These are phyloP conservation scores for Barnettozyma salicaria DNA, from an alignment of 805 yeast species.

Conservation along the genomic window DNA sequence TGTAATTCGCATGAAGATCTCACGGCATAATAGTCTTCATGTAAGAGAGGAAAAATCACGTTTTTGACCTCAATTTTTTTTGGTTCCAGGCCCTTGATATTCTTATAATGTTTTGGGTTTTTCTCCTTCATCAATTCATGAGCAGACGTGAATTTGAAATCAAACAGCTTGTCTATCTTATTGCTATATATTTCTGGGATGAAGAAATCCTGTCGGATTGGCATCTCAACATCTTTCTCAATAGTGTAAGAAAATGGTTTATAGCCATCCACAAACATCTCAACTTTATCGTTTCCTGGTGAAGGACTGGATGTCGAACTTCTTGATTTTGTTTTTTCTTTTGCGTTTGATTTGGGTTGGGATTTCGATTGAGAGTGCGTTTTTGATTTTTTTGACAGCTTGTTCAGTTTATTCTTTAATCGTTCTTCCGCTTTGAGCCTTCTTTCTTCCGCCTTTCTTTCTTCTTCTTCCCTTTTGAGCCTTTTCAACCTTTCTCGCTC, in stretches of 20 bases:
- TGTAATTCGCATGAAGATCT: constrained; percentile 45
- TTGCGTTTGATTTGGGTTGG: background rate
- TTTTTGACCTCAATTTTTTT: constrained; percentile 25
- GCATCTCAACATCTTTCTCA: constrained; percentile 20
- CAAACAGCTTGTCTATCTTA: constrained; percentile 10
- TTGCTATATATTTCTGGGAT: constrained; percentile 27
- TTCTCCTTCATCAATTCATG: constrained; percentile 15
- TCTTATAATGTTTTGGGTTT: constrained; percentile 23
- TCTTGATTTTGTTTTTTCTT: background rate
- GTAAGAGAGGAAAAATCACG: constrained; percentile 38
- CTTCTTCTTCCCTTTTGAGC: constrained; percentile 5
- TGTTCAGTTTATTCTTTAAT: constrained; percentile 5
- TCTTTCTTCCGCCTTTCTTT: constrained; percentile 5
- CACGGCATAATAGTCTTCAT: constrained; percentile 44
- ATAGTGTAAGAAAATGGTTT: constrained; percentile 19
- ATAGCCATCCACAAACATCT: constrained; percentile 19
- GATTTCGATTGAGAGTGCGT: background rate
- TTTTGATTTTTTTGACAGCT: constrained; percentile 1
- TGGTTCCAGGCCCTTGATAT: constrained; percentile 25
- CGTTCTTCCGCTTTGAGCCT: constrained; percentile 1
- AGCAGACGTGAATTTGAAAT: constrained; percentile 21
- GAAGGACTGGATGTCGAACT: constrained; percentile 2
- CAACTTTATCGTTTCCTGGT: constrained; percentile 1
- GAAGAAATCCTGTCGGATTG: constrained; percentile 26
- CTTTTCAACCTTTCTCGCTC: constrained; percentile 1